These are phyloP conservation scores for Xylaria digitata DNA, from an alignment of 2,329 filamentous ascomycete species.

Conservation along the genomic window DNA sequence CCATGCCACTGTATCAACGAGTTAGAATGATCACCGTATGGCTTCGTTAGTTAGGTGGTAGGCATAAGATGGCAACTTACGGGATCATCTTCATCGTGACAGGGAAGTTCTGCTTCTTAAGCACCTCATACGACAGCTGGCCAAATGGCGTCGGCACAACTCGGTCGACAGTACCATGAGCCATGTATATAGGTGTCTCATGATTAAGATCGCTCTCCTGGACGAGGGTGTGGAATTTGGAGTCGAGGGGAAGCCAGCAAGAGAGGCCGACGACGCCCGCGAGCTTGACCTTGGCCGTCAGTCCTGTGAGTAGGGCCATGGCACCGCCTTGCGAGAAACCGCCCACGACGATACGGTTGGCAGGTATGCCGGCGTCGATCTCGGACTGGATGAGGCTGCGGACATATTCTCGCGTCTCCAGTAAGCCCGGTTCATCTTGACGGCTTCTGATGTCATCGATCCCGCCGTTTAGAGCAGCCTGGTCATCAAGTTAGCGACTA, in stretches of 20 bases:
- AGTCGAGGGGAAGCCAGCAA: constrained; percentile 78
- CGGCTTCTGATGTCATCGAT: constrained; percentile 48
- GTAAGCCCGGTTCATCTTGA: constrained; percentile 76
- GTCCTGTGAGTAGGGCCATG: constrained; percentile 82
- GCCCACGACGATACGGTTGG: constrained; percentile 85
- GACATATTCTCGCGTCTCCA: constrained; percentile 78
- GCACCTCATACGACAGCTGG: constrained; percentile 70
- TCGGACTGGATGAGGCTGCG: constrained; percentile 83
- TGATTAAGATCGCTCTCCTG: constrained; percentile 69
- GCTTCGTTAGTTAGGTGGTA: constrained; percentile 22
- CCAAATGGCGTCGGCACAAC: constrained; percentile 79
- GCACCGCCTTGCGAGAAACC: constrained; percentile 90
- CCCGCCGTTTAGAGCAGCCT: constrained; percentile 46
- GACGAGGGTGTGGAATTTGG: constrained; percentile 69
- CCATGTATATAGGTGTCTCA: constrained; percentile 87
- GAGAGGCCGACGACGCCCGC: constrained; percentile 91
- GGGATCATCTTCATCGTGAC: constrained; percentile 81
- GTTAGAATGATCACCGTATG: constrained; percentile 23
- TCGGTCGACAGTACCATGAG: constrained; percentile 82
- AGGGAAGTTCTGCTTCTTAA: constrained; percentile 77
- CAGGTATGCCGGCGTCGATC: constrained; percentile 81
- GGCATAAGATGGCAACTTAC: constrained; percentile 59
- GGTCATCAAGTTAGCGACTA: constrained; percentile 15
- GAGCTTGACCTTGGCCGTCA: constrained; percentile 78
- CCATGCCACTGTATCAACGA: constrained; percentile 62